A percentile compares a stretch with the other conserved stretches of the same genome.
Conservation (phyloP, 345 rosid genomes). For the Eucalyptus guilfoylei region DNA sequence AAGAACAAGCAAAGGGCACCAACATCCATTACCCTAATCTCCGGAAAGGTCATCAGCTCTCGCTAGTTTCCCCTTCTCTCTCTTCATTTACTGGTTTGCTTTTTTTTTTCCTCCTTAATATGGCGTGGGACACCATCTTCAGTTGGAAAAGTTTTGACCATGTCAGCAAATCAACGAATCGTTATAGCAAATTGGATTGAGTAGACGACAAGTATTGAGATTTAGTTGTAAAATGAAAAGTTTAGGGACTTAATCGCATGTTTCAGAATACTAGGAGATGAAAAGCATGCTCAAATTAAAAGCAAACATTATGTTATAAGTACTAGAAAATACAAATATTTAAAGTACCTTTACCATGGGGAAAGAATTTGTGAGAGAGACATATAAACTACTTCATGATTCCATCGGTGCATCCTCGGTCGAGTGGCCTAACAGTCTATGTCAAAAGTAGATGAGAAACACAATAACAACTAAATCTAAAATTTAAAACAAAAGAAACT, state of each 20-base stretch:
- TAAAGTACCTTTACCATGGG: neutral
- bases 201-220: neutral
- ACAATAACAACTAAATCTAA: neutral
- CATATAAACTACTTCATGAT: neutral
- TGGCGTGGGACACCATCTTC: neutral
- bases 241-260: neutral
- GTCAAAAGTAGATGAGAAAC: neutral
- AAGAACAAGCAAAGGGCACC: neutral
- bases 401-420: neutral
- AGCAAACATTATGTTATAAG: neutral
- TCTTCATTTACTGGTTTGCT: neutral
- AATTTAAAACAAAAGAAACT: neutral
- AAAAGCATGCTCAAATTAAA: neutral
- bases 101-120: neutral
- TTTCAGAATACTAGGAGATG: neutral
- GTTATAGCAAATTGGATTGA: neutral
- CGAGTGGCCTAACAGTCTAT: neutral
- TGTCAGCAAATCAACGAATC: neutral
- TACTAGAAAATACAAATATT: neutral
- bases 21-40: neutral
- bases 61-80: neutral
- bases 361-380: neutral
- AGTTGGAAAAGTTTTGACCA: neutral
- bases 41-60: neutral
- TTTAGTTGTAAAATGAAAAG: neutral